Evolutionary conservation across 1,284 basidiomycete genomes (phyloP), one percentile per base, ranked within the genome.

Genomic region (Ceratobasidium sp.): DNA sequence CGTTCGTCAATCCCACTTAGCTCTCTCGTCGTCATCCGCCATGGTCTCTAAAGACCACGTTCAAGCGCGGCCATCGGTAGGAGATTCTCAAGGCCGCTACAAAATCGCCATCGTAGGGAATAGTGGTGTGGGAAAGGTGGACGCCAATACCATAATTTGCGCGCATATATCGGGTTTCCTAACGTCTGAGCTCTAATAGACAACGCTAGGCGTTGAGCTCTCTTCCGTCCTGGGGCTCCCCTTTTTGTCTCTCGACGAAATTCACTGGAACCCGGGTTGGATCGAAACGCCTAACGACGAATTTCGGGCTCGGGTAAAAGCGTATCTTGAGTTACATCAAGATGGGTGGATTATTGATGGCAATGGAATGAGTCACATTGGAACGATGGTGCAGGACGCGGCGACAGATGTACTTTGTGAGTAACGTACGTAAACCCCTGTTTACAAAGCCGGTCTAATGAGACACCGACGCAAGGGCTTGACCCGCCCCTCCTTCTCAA

Each of bases 101-200:
- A 67, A 67, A 24, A 67, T 67, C 41, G 66, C 66, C 27, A 59
- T 69, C 19, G 66, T 69, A 57, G 66, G 66, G 6, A 69, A 69
- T 27, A 69, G 53, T 19, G 66, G 66, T 17, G 44, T 53, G 31
- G 66, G 66, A 53, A 69, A 69, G 31, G 66, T 69, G 36, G n/a
- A 24, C 45, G 11, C 14, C 8, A 11, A 41, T 24, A 44, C 8
- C 41, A 27, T 8, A 56, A 3, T 7, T 56, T 9, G 53, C 11
- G 36, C 36, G 36, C 36, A 11, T 41, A 41, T 41, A 56, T 9
- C 6, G 24, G 11, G 6, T 60, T 15, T 36, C n/a, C 57, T 33
- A 36, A 36, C 17, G 4, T 33, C 17, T 50, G 53, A 36, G 0
- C 1, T 1, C 11, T 27, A n/a, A 22, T 24, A 72, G 56, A 60